Evolutionary conservation across 2,329 filamentous ascomycete species (phyloP).

Genomic region (Aspergillus sp.): DNA sequence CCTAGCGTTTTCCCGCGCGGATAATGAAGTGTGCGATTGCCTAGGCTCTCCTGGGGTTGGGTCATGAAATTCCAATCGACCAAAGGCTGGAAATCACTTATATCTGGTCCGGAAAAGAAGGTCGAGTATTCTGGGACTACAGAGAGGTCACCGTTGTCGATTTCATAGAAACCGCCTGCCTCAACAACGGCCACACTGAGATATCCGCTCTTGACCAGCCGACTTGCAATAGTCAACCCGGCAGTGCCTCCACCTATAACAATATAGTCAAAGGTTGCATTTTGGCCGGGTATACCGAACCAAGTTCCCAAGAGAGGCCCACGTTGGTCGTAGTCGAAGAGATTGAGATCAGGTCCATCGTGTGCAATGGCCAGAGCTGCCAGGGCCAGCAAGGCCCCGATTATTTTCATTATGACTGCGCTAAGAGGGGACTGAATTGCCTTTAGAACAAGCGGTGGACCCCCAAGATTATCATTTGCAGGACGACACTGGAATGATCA

Average conservation of each 20-base stretch:
- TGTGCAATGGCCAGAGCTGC: constrained; percentile 8
- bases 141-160: constrained; percentile 34
- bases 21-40: constrained; percentile 23
- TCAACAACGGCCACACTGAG: constrained; percentile 35
- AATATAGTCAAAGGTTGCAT: constrained; percentile 26
- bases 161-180: constrained; percentile 36
- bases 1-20: constrained; percentile 31
- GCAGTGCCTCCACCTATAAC: constrained; percentile 32
- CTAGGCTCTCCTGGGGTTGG: constrained; percentile 20
- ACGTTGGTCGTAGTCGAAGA: constrained; percentile 20
- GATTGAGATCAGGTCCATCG: constrained; percentile 15
- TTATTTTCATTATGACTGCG: constrained; percentile 3
- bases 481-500: background rate
- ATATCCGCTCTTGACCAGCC: constrained; percentile 25
- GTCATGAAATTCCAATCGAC: constrained; percentile 32
- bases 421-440: background rate
- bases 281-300: constrained; percentile 20
- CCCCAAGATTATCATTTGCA: background rate
- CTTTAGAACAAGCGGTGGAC: background rate
- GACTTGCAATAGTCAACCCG: constrained; percentile 25
- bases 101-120: constrained; percentile 26
- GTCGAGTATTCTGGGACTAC: constrained; percentile 27
- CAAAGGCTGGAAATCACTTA: constrained; percentile 22
- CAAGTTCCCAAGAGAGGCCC: constrained; percentile 23
- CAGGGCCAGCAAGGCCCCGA: background rate